Base-by-base conservation (phyloP, 2,329 filamentous ascomycete genomes). In the Leptographium radiaticola region DNA sequence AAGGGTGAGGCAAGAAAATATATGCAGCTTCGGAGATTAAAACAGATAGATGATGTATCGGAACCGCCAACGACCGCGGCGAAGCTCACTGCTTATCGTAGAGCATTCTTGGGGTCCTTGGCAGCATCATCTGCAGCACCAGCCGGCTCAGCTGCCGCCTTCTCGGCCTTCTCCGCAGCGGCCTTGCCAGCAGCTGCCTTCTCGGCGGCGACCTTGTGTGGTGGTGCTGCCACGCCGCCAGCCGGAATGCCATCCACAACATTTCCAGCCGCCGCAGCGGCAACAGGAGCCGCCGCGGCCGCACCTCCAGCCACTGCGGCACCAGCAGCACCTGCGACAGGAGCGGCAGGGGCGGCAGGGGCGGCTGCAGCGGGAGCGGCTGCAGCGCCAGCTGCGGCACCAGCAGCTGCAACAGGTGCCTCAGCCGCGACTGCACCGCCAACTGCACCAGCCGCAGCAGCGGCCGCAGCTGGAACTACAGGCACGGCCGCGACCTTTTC, bases 121-220 rank as follows among this genome's bases (percentile, higher is more conserved):
- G 20, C 46, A 20, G 38, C 51, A 18, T 52, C 10, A 33, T n/a
- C 47, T 8, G 18, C 36, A n/a, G 11, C 40, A 11, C 50, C 53
- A 18, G 13, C 30, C 25, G 25, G 25, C 25, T 25, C 25, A 5
- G 25, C 25, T 25, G 25, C 25, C 25, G 25, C 25, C 25, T 25
- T 25, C 25, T 25, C 25, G 5, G 25, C 25, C 25, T 25, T 25
- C 25, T 25, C 25, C 25, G 5, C 25, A 25, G 18, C 51, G 12
- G 42, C 51, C 31, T 54, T 53, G 12, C 40, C 54, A 9, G 51
- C 53, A 1, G 53, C 56, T 16, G 47, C 53, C 42, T 54, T 58
- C 42, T 57, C 52, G 33, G 51, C 53, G 5, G 39, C 49, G 5
- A 51, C 42, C 53, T 20, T 18, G 52, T 33, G 25, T 25, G 33